These are phyloP conservation scores for Claviceps paspali DNA, from an alignment of 2,329 filamentous ascomycete genomes.

Conservation along the genomic window DNA sequence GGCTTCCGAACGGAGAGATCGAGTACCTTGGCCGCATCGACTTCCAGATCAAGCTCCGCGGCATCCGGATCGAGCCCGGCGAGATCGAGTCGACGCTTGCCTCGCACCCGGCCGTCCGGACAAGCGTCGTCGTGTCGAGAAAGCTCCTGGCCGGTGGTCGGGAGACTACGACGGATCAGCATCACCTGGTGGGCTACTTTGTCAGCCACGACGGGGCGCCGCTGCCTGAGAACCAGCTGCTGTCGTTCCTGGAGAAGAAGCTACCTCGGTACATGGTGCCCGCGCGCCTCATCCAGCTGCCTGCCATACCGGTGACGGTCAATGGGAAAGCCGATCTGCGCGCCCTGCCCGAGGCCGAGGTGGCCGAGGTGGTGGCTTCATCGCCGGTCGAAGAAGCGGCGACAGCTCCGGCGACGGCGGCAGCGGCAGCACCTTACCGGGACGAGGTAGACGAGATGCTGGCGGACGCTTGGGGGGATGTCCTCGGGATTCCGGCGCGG, in stretches of 20 bases:
- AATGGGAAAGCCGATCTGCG: conserved; percentile 1
- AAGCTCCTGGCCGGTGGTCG: background rate
- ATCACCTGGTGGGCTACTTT: conserved; percentile 3
- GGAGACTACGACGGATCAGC: background rate
- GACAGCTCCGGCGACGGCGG: too few species aligned
- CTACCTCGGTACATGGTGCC: conserved; percentile 1
- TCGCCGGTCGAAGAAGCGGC: too few species aligned
- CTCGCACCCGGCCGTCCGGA: background rate
- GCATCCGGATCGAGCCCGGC: conserved; percentile 2
- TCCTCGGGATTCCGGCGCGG: background rate
- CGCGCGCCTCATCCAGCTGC: background rate
- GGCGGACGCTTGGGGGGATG: background rate
- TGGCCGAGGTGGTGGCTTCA: background rate
- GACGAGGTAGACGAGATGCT: conserved; percentile 4
- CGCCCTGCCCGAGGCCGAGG: background rate
- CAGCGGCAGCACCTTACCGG: background rate
- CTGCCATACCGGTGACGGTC: conserved; percentile 1
- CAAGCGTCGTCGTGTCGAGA: background rate
- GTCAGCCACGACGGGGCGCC: background rate
- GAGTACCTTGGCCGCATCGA: conserved; percentile 2
- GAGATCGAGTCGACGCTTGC: conserved; percentile 2
- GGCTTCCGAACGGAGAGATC: conserved; percentile 2
- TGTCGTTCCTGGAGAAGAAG: conserved; percentile 2
- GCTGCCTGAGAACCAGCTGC: background rate
- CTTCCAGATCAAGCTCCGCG: conserved; percentile 2